Base-by-base conservation (phyloP, 192 early-diverging fungal genomes). In the Phlyctochytrium planicorne region DNA sequence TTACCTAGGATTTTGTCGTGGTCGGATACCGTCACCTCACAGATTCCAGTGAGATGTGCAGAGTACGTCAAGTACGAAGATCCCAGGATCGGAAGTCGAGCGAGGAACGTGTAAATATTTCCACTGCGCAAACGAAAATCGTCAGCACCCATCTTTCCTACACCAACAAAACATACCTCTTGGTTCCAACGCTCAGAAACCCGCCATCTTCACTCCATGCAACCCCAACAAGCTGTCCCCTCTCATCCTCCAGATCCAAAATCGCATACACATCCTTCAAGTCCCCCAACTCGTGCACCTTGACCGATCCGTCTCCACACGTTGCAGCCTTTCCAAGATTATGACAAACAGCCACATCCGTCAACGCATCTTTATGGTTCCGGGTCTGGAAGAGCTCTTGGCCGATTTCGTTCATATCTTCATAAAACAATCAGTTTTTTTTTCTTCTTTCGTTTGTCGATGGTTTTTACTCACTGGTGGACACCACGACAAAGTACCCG, bases 201-300 rank as follows among this genome's bases (percentile, higher is more conserved):
- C 75, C 72, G 2, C 82, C 82, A 63, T 84, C 82, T 12, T 71
- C 73, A 23, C 75, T 79, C 80, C 76, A 84, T 36, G 77, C 69
- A 55, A 78, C 33, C 29, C 59, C 47, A 34, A 76, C 71, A 29
- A 78, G 34, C 2, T 50, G 60, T 34, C 77, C 73, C 16, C 73
- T 56, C 27, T 84, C 82, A 31, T 84, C 61, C 50, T 80, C 82
- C 34, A 84, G n/a, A 1, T 56, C 68, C n/a, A 84, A 66, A 30
- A 83, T 73, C 25, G 75, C 78, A 30, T 72, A 81, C 4, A 83
- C 74, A 61, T 84, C 82, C 66, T 75, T 59, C 61, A 84, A 61
- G 67, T 84, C 79, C 27, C 66, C 55, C 52, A 84, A 65, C 34
- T 84, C 83, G 53, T 80, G 78, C 2, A 84, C 72, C 52, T 82